Percentiles rank a stretch among this genome's conserved stretches.
phyloP scores from a whole-genome alignment of 73 alveolate species.

The Paramecium bursaria region DNA sequence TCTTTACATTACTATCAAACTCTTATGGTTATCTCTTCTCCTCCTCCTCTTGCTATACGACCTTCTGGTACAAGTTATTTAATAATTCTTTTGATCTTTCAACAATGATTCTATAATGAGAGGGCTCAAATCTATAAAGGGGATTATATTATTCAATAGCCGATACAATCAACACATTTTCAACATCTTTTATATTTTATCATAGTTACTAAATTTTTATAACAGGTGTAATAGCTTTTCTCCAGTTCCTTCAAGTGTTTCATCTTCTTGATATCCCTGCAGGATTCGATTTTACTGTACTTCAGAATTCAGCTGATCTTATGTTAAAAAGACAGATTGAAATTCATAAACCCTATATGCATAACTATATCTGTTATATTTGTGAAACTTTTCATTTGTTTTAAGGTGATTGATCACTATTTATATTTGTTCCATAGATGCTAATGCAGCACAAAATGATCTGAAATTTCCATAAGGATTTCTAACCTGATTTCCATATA shows the following conservation, averaged over 20 bases:
- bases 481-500: conserved; percentile 57
- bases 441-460: conserved; percentile 68
- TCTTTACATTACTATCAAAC: neutral
- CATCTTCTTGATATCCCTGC: conserved; percentile 70
- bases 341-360: conserved; percentile 67
- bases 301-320: conserved; percentile 59
- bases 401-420: conserved; percentile 48
- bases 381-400: conserved; percentile 60
- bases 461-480: conserved; percentile 67
- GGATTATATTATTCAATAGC: conserved; percentile 66
- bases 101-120: conserved; percentile 66
- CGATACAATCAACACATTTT: conserved; percentile 63
- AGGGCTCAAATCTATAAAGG: conserved; percentile 65
- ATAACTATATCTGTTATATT: conserved; percentile 65
- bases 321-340: conserved; percentile 51
- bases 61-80: conserved; percentile 61
- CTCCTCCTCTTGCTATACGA: conserved; percentile 59
- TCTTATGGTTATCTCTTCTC: neutral
- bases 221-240: conserved; percentile 65
- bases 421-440: conserved; percentile 52
- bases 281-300: conserved; percentile 9
- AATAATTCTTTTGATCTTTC: conserved; percentile 68
- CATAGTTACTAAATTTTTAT: conserved; percentile 64
- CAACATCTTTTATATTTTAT: conserved; percentile 55
- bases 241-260: conserved; percentile 72